Evolutionary conservation across 2,329 filamentous ascomycete genomes (phyloP).

Genomic region (Calonectria pteridis): DNA sequence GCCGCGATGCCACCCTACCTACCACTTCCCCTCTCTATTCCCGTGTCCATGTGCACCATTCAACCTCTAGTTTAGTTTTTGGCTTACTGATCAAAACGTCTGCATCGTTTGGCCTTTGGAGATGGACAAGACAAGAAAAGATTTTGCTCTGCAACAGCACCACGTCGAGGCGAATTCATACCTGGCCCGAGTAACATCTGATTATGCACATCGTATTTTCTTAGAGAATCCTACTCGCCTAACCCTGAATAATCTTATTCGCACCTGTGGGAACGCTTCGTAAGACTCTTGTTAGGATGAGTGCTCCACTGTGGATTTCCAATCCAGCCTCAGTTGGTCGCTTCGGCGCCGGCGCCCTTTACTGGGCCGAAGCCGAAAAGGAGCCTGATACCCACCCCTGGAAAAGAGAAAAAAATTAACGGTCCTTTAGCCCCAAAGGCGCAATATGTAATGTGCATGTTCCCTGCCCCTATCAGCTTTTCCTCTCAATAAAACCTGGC

Average conservation of each 20-base stretch:
- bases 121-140: not conserved
- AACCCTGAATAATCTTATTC: not conserved
- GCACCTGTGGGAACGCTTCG: not conserved
- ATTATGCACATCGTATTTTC: not conserved
- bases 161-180: too few relatives aligned
- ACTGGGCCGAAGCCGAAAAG: constrained; percentile 5
- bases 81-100: not conserved
- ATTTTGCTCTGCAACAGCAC: not conserved
- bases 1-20: not conserved
- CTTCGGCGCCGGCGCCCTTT: not conserved
- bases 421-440: constrained; percentile 1
- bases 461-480: not conserved
- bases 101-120: not conserved
- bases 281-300: not conserved
- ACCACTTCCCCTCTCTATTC: not conserved
- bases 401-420: not conserved
- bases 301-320: constrained; percentile 16
- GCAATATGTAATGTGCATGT: not conserved
- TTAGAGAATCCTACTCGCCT: not conserved
- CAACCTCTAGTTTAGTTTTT: not conserved
- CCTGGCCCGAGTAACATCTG: not conserved
- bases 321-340: not conserved
- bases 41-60: not conserved
- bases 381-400: constrained; percentile 6
- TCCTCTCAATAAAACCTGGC: not conserved